These are phyloP conservation scores for Reticulascus tulasneorum DNA, from an alignment of 2,329 filamentous ascomycete species.

Conservation along the genomic window DNA sequence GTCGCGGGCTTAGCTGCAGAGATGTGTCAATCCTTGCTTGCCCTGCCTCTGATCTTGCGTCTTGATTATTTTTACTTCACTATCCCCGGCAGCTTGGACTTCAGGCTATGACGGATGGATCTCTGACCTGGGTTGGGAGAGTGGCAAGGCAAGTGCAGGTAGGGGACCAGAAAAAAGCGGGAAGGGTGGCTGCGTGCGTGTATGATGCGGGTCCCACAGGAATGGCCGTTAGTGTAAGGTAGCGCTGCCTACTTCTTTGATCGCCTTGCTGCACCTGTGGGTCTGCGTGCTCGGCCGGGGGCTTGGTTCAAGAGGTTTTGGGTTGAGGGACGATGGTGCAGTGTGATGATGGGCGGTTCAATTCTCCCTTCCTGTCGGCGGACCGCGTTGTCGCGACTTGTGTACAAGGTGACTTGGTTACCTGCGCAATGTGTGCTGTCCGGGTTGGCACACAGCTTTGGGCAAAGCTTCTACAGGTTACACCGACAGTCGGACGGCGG, in stretches of 20 bases:
- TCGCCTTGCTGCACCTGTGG: conserved; percentile 15
- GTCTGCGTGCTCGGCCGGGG: conserved; percentile 11
- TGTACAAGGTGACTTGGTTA: too few relatives aligned
- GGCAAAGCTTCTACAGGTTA: conserved; percentile 13
- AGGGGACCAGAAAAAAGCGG: conserved; percentile 22
- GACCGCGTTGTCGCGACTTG: too few relatives aligned
- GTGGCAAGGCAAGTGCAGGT: conserved; percentile 13
- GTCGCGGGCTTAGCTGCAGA: conserved; percentile 50
- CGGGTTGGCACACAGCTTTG: conserved; percentile 9
- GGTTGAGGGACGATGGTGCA: conserved; percentile 5
- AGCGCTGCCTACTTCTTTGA: conserved; percentile 13
- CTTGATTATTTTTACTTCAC: conserved; percentile 24
- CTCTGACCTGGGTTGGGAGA: conserved; percentile 23
- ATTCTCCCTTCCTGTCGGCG: too few relatives aligned
- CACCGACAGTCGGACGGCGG: conserved; percentile 15
- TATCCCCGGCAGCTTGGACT: conserved; percentile 30
- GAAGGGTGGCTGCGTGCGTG: conserved; percentile 29
- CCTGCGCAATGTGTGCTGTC: conserved; percentile 6
- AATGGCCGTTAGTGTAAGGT: conserved; percentile 17
- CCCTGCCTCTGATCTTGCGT: conserved; percentile 9
- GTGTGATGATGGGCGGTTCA: conserved; percentile 9
- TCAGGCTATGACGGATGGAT: conserved; percentile 42
- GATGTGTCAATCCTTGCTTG: conserved; percentile 46
- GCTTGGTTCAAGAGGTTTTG: conserved; percentile 11
- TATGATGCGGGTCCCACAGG: conserved; percentile 31